These are phyloP conservation scores for Aspergillus sp. DNA, from an alignment of 2,329 filamentous ascomycete genomes.

Conservation along the genomic window DNA sequence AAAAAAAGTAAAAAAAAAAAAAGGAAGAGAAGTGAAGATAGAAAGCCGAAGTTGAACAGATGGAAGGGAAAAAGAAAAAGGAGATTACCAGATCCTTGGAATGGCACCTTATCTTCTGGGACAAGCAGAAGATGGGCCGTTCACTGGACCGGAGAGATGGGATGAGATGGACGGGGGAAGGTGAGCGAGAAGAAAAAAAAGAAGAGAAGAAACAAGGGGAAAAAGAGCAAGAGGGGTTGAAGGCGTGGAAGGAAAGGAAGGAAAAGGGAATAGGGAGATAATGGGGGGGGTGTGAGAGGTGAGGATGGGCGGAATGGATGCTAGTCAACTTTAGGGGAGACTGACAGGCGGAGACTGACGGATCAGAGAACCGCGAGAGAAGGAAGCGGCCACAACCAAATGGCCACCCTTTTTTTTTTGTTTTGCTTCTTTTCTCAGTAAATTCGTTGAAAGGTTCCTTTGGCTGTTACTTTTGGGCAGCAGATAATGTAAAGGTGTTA, in stretches of 20 bases:
- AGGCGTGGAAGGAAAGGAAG: constrained; percentile 20
- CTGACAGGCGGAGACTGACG: constrained; percentile 25
- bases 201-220: constrained; percentile 21
- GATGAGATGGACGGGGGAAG: constrained; percentile 16
- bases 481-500: no score
- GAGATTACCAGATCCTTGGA: constrained; percentile 27
- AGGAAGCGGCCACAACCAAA: constrained; percentile 10
- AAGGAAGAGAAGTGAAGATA: constrained; percentile 8
- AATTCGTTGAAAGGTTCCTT: not conserved
- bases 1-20: not conserved
- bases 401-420: not conserved
- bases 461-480: no score
- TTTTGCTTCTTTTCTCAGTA: not conserved
- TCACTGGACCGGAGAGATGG: constrained; percentile 18
- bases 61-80: constrained; percentile 15
- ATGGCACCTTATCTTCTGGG: constrained; percentile 29
- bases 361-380: constrained; percentile 15
- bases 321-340: constrained; percentile 18
- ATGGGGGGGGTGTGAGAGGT: constrained; percentile 27
- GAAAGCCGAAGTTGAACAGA: constrained; percentile 8
- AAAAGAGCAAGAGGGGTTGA: constrained; percentile 12
- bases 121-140: constrained; percentile 30
- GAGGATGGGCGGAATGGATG: constrained; percentile 25
- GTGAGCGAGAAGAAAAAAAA: constrained; percentile 20
- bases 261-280: constrained; percentile 30